These are phyloP conservation scores for Sporothrix luriei DNA, from an alignment of 2,329 filamentous ascomycete genomes.

Conservation along the genomic window DNA sequence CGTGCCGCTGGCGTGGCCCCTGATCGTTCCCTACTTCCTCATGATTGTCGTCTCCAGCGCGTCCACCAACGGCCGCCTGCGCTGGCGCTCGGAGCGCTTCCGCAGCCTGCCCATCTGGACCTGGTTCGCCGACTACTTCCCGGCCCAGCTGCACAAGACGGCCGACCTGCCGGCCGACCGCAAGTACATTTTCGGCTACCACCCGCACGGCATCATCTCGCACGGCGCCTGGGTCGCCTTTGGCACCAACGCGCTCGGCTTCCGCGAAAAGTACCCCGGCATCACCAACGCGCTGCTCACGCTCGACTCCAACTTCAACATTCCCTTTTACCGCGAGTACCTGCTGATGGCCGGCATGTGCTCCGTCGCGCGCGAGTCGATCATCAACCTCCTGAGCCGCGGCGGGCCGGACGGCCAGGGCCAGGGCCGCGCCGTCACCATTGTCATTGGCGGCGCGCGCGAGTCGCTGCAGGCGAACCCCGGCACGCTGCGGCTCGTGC, in stretches of 20 bases:
- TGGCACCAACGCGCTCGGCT: conserved; percentile 84
- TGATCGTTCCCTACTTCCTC: conserved; percentile 74
- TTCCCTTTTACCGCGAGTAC: conserved; percentile 93
- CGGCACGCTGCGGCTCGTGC: conserved; percentile 72
- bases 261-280: conserved; percentile 83
- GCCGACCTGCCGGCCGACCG: conserved; percentile 74
- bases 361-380: conserved; percentile 88
- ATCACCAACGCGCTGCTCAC: conserved; percentile 94
- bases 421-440: conserved; percentile 93
- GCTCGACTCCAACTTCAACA: conserved; percentile 92
- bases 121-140: conserved; percentile 90
- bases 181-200: conserved; percentile 97
- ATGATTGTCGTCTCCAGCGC: conserved; percentile 81
- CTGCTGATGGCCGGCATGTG: conserved; percentile 84
- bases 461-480: conserved; percentile 90
- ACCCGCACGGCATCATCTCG: conserved; percentile 93
- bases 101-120: conserved; percentile 78
- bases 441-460: conserved; percentile 88
- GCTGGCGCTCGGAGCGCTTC: conserved; percentile 72
- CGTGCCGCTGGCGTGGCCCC: conserved; percentile 88
- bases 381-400: conserved; percentile 80
- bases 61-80: conserved; percentile 72
- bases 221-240: conserved; percentile 95
- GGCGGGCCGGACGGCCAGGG: conserved; percentile 78
- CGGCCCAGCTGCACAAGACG: conserved; percentile 83